Evolutionary conservation across 345 rosid species (phyloP), one percentile per base, ranked within the genome.

Genomic region (Ailanthus altissimus): DNA sequence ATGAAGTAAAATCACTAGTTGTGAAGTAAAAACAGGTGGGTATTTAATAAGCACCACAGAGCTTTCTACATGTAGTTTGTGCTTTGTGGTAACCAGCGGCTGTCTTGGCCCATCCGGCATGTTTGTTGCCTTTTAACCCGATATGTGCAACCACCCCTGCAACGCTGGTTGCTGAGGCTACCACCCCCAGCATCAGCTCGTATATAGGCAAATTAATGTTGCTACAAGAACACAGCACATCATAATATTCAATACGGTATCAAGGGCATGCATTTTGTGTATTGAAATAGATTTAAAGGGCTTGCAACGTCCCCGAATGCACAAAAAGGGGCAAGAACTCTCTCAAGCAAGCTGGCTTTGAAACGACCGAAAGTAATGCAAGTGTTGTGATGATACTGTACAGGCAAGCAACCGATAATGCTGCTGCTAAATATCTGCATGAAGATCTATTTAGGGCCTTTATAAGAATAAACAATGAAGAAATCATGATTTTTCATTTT

Each of bases 101-200:
- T 5, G 90, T 66, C 90, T 95, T 82, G 3, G 0, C 40, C 99
- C 99, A 90, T 0, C 57, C 1, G 1, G 13, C 63, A 25, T 90
- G 91, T 2, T 67, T 79, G 75, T 93, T 92, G 38, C 99, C 99
- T 83, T 82, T 83, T 67, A 90, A 70, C 25, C 89, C 92, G n/a
- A 91, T 64, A 50, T 95, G 93, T 32, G 77, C 98, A 20, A 92
- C 93, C 32, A 84, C 89, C 20, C 90, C 94, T 0, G 96, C 89
- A 28, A 98, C 72, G 0, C 96, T 98, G 1, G 92, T 87, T 10
- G 94, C 98, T 21, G 98, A 87, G 4, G 93, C 93, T 40, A 90
- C 86, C 71, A 95, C n/a, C 69, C 98, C 98, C 68, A 93, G 49
- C 82, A 90, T 69, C 78, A 94, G 73, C 99, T 50, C 63, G 47